Evolutionary conservation across 2,329 filamentous ascomycete species (phyloP), one percentile per base, ranked within the genome.

Genomic region (Neonectria magnoliae): DNA sequence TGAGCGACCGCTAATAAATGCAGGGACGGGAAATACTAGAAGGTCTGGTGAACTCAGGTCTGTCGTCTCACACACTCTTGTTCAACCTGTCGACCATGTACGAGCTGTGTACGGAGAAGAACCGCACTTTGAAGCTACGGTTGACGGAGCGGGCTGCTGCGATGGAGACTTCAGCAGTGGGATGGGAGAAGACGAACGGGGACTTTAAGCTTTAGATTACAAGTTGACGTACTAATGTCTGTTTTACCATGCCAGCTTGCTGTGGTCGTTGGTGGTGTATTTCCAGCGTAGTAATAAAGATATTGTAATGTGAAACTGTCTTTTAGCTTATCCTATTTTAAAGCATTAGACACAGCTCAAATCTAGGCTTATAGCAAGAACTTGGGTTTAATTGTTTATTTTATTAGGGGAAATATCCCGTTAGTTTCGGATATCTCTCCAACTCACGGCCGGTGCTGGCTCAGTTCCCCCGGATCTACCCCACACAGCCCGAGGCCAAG

Each of bases 31-130:
- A 83, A 13, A 79, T 92, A 1, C 81, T 98, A 3, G 91, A 95
- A 73, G 79, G 81, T 0, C 80, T 97, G 11, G 83, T 94, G 0
- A 83, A 88, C 3, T 77, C 82, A 1, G 87, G 89, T 1, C 82
- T 88, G 44, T 87, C 88, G 0, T 98, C 95, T 62, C 90, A 92
- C 67, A 92, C 92, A 1, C 81, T 97, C 2, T 87, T 97, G 0
- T 97, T 98, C 80, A 98, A 98, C 76, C 80, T 99, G 13, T 89
- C 90, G 11, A 98, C 95, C 0, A 88, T 97, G 72, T 98, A 97
- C 76, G 96, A 98, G 79, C 85, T 98, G 8, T 96, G 92, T 76
- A 94, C 92, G 0, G 94, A 98, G 72, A 86, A 87, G 66, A 88
- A 93, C 45, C 83, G 87, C 53, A 85, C 85, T 13, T 79, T 91